A percentile compares a stretch with the other conserved stretches of the same genome.
Conservation (phyloP, 192 early-diverging fungal species). For the Coemansia sp. region DNA sequence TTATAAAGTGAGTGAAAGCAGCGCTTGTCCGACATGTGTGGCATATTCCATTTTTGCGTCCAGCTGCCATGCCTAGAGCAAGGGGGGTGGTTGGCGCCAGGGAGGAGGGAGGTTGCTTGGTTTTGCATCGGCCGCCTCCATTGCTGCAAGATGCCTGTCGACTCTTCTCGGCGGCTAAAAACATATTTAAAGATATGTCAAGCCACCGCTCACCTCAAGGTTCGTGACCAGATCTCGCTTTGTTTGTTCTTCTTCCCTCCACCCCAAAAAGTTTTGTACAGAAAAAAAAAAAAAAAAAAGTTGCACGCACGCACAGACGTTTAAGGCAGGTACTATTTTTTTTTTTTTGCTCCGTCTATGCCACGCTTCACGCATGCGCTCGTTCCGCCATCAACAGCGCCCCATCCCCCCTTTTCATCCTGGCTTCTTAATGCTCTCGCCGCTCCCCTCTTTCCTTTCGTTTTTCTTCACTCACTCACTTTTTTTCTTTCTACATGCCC, state of each 20-base stretch:
- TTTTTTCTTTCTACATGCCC: background rate
- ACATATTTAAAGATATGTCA: constrained; percentile 9
- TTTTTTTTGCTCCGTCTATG: too few relatives aligned
- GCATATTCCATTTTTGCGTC: constrained; percentile 8
- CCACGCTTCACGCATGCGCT: constrained; percentile 2
- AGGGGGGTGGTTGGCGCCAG: background rate
- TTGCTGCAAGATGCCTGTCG: constrained; percentile 1
- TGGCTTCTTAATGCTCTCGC: too few relatives aligned
- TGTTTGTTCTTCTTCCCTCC: background rate
- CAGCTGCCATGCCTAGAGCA: background rate
- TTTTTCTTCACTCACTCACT: background rate
- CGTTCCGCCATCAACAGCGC: background rate
- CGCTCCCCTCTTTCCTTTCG: background rate
- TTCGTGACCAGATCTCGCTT: background rate
- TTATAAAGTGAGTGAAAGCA: background rate
- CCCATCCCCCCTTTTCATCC: constrained; percentile 1
- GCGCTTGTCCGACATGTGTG: constrained; percentile 18
- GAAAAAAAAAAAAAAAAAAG: constrained; percentile 4
- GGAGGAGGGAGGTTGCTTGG: background rate
- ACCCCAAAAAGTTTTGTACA: constrained; percentile 6
- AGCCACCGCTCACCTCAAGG: background rate
- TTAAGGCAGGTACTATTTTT: background rate
- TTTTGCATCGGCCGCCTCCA: background rate
- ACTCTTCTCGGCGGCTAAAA: constrained; percentile 7
- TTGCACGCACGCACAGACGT: constrained; percentile 10